A percentile compares a stretch with the other conserved stretches of the same genome.
Conservation (phyloP, 2,329 filamentous ascomycete species). For the Macrophomina pseudophaseolina region DNA sequence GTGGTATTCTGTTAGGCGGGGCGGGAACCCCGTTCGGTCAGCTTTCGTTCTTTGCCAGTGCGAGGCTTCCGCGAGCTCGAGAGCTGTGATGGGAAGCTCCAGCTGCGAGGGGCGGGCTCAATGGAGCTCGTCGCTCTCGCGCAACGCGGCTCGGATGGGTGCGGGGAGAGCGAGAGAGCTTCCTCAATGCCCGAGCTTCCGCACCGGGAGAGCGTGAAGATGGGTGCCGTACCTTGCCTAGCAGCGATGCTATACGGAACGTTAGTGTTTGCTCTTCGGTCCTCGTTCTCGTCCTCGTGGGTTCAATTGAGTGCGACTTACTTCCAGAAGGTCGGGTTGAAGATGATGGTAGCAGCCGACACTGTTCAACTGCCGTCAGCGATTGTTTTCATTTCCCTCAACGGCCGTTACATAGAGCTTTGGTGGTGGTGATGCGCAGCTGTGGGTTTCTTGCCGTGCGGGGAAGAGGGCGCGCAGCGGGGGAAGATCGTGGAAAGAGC, state of each 20-base stretch:
- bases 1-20: constrained; percentile 73
- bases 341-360: constrained; percentile 79
- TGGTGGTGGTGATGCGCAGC: neutral
- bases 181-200: neutral
- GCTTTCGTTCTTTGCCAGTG: neutral
- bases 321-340: constrained; percentile 99
- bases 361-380: constrained; percentile 57
- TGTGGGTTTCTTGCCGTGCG: neutral
- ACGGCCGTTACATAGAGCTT: neutral
- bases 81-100: constrained; percentile 7
- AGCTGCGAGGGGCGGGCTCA: neutral
- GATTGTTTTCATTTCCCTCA: neutral
- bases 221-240: constrained; percentile 68
- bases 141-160: neutral
- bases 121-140: neutral
- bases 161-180: neutral
- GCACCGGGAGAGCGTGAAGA: constrained; percentile 26
- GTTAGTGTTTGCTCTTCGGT: constrained; percentile 27
- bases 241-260: constrained; percentile 70
- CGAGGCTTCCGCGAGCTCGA: neutral
- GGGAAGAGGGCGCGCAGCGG: neutral
- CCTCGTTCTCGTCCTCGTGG: neutral
- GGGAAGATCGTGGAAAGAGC: constrained; percentile 6
- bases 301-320: constrained; percentile 56
- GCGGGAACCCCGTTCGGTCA: neutral